Conservation (phyloP, 257 asterid genomes). For the Fraxinus cuspidata region DNA sequence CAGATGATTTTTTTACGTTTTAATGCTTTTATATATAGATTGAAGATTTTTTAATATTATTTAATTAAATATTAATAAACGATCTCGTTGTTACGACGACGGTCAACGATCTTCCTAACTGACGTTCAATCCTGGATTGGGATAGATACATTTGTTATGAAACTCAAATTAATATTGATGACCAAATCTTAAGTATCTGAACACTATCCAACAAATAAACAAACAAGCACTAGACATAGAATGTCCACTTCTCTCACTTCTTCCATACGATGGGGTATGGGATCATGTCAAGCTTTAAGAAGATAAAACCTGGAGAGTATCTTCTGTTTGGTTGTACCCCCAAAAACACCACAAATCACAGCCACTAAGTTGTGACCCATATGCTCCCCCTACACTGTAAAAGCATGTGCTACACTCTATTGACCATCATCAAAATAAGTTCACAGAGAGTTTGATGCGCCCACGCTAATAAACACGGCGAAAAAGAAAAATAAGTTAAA, state of each 20-base stretch:
- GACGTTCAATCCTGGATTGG: no score
- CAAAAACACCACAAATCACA: conserved; percentile 28
- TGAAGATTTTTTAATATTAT: no score
- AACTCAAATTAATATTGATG: no score
- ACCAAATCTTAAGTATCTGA: no score
- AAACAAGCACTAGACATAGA: background rate
- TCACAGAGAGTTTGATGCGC: background rate
- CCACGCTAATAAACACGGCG: no score
- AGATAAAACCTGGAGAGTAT: conserved; percentile 65
- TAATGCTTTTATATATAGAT: no score
- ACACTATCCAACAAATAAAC: background rate
- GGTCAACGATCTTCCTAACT: no score
- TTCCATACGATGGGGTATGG: conserved; percentile 36
- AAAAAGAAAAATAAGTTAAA: background rate
- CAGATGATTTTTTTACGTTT: no score
- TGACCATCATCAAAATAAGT: background rate
- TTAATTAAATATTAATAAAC: no score
- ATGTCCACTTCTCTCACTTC: background rate
- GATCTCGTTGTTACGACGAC: no score
- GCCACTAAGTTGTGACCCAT: conserved; percentile 23
- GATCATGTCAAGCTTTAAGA: conserved; percentile 42
- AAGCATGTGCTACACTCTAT: background rate
- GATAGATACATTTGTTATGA: no score
- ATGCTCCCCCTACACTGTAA: conserved; percentile 52
- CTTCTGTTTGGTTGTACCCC: conserved; percentile 38